Conservation (phyloP, 129 eudicot genomes). For the Tanacetum coccineum region DNA sequence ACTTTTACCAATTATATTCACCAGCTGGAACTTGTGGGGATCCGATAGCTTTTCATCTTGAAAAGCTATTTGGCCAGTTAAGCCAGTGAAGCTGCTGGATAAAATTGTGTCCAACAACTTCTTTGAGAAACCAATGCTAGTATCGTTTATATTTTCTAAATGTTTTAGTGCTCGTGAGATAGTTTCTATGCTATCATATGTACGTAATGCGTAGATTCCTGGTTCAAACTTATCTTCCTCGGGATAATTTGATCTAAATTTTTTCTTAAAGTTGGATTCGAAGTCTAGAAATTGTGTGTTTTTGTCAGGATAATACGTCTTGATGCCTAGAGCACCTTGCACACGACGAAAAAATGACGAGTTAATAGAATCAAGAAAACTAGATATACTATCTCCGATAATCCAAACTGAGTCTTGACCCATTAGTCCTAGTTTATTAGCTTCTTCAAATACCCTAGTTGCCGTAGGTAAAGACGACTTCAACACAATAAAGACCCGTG, state of each 20-base stretch:
- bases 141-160: slow-evolving; percentile 16
- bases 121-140: not conserved
- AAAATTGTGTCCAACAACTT: slow-evolving; percentile 29
- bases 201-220: slow-evolving; percentile 43
- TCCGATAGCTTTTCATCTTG: slow-evolving; percentile 20
- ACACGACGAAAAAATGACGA: slow-evolving; percentile 24
- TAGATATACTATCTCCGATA: slow-evolving; percentile 32
- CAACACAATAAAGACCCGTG: slow-evolving; percentile 46
- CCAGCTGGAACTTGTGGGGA: slow-evolving; percentile 20
- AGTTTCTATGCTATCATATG: slow-evolving; percentile 41
- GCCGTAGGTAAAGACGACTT: slow-evolving; percentile 30
- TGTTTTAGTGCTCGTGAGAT: slow-evolving; percentile 28
- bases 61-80: slow-evolving; percentile 34
- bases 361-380: slow-evolving; percentile 44
- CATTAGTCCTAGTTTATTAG: slow-evolving; percentile 38
- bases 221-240: slow-evolving; percentile 38
- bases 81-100: slow-evolving; percentile 36
- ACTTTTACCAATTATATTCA: slow-evolving; percentile 50
- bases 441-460: slow-evolving; percentile 45
- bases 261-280: slow-evolving; percentile 24
- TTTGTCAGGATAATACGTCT: slow-evolving; percentile 26
- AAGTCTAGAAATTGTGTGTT: slow-evolving; percentile 26
- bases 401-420: slow-evolving; percentile 53
- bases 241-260: slow-evolving; percentile 32
- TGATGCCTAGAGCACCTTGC: slow-evolving; percentile 47